Evolutionary conservation across 2,329 filamentous ascomycete species (phyloP), one percentile per base, ranked within the genome.

Genomic region (Helotiales sp.): DNA sequence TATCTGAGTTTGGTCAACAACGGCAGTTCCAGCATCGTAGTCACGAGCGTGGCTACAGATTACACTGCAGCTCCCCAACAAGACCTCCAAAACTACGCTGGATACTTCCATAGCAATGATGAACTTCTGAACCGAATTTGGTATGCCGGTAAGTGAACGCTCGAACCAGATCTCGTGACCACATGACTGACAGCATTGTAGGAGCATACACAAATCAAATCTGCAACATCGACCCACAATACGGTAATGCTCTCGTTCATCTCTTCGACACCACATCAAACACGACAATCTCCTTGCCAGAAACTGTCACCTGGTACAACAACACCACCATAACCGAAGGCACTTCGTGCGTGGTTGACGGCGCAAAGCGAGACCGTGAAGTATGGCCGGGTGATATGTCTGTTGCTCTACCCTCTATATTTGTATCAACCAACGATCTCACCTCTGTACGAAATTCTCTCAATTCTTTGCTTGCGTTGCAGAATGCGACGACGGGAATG

Each of bases 351-450:
- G 17, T 66, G 51, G 67, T 69, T 1, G 83, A 86, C 66, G 83
- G 83, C 15, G 81, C 81, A 1, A 86, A 86, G 66, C 75, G 83
- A 27, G 83, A 86, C 63, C 76, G 81, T 5, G 71, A 82, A n/a
- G 79, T 86, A 2, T 87, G 83, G 82, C 79, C 83, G 12, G 84
- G 84, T 1, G 84, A 87, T 65, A 82, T 86, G 75, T 76, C 77
- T 3, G 81, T 85, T 58, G 78, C 81, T 5, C 74, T 81, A 0
- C 81, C 82, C 2, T 76, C 74, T 25, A 76, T 83, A 13, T 77
- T 81, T 8, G 77, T 84, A 2, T 81, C 78, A 5, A 84, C 81
- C 0, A 78, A 79, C 27, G 80, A 84, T 63, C 79, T 79, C 5
- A 52, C 47, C 7, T 77, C 75, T 19, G 71, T 81, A 15, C 72